phyloP scores from a whole-genome alignment of 176 grass and related monocot genomes.

The Secale cereale region DNA sequence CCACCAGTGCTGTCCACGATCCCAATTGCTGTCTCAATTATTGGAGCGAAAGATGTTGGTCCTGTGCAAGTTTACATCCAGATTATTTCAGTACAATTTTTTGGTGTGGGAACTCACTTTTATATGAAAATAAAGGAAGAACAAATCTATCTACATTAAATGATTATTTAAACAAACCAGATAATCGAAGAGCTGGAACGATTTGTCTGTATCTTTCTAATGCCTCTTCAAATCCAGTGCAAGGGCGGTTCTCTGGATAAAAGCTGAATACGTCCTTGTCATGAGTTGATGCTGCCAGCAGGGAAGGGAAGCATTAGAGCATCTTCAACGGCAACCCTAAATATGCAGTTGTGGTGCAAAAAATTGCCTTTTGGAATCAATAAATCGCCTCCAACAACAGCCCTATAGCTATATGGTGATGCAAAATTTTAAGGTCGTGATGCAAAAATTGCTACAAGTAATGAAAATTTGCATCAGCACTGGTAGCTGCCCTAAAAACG shows the following conservation, averaged over 20 bases:
- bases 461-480: too few relatives aligned
- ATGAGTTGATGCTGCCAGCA: constrained; percentile 80
- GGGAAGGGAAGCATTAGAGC: constrained; percentile 10
- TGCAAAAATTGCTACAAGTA: too few relatives aligned
- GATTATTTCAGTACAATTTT: neutral
- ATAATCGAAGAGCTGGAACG: constrained; percentile 81
- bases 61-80: constrained; percentile 55
- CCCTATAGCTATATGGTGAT: too few relatives aligned
- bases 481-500: too few relatives aligned
- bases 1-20: constrained; percentile 87
- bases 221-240: constrained; percentile 87
- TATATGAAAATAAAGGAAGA: constrained; percentile 19
- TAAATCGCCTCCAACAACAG: too few relatives aligned
- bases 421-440: too few relatives aligned
- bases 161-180: constrained; percentile 48
- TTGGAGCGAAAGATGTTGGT: constrained; percentile 87
- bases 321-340: too few relatives aligned
- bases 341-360: too few relatives aligned
- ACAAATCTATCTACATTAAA: neutral
- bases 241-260: constrained; percentile 75
- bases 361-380: too few relatives aligned
- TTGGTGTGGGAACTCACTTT: neutral
- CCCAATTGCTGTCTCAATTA: constrained; percentile 81
- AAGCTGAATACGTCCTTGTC: constrained; percentile 95
- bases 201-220: constrained; percentile 80